Conservation (phyloP, 176 grass and related monocot species). For the Musa itinerans region DNA sequence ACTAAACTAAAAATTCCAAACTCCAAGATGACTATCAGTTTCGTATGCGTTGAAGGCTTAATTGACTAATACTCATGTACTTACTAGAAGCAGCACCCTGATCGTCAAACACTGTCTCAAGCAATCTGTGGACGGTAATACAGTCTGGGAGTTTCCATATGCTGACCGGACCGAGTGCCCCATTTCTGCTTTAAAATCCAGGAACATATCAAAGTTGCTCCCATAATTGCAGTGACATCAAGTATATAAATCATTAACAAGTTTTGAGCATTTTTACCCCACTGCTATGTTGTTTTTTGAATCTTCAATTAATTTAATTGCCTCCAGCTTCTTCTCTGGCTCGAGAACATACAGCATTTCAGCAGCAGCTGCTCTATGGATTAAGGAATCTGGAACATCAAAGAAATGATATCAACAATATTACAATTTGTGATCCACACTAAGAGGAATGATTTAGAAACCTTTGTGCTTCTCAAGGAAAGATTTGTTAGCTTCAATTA, state of each 20-base stretch:
- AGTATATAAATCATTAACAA: conserved; percentile 4
- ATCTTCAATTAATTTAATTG: conserved; percentile 94
- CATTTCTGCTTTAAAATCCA: conserved; percentile 32
- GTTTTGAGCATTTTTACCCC: conserved; percentile 43
- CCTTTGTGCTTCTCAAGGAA: conserved; percentile 86
- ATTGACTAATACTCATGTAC: conserved; percentile 11
- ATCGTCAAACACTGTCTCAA: conserved; percentile 55
- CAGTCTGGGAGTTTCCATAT: conserved; percentile 80
- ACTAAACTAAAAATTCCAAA: too few species aligned
- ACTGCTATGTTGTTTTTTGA: conserved; percentile 53
- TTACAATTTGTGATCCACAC: not conserved
- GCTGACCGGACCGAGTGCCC: conserved; percentile 41
- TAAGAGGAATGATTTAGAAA: conserved; percentile 22
- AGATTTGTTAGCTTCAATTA: conserved; percentile 64
- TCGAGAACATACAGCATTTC: conserved; percentile 91
- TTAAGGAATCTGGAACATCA: conserved; percentile 52
- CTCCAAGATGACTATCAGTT: too few species aligned
- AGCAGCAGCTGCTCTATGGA: conserved; percentile 70
- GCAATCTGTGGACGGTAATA: conserved; percentile 75
- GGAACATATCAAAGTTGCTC: conserved; percentile 1
- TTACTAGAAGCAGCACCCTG: conserved; percentile 62
- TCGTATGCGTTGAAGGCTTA: too few species aligned
- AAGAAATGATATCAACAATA: conserved; percentile 5
- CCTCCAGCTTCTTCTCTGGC: conserved; percentile 64
- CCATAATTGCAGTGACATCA: too few species aligned